Conservation (phyloP, 352 stramenopile genomes). For the Phytophthora pseudosyringae region DNA sequence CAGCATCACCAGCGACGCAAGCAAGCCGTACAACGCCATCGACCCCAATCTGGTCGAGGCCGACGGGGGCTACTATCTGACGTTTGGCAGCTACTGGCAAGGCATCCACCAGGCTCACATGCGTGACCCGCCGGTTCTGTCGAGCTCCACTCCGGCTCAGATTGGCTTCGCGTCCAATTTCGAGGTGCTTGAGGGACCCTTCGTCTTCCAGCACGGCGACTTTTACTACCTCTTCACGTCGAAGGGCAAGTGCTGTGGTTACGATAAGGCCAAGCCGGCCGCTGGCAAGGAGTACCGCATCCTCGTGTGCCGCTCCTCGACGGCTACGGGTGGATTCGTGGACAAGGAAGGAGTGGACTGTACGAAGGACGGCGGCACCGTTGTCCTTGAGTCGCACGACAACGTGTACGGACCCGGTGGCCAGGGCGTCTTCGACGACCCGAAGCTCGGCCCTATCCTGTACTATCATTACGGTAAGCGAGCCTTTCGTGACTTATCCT, state of each 20-base stretch:
- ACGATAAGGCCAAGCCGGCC: constrained; percentile 35
- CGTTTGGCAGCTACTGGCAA: constrained; percentile 50
- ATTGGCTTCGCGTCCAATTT: constrained; percentile 38
- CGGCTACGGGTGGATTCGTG: constrained; percentile 41
- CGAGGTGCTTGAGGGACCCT: constrained; percentile 46
- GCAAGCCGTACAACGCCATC: constrained; percentile 57
- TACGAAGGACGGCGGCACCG: constrained; percentile 40
- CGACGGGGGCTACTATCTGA: constrained; percentile 40
- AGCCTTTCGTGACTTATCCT: not conserved
- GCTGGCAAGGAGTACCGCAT: constrained; percentile 57
- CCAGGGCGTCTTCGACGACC: constrained; percentile 54
- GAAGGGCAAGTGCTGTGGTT: constrained; percentile 47
- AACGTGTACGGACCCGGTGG: constrained; percentile 50
- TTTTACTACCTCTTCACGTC: constrained; percentile 62
- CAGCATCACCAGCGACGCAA: constrained; percentile 31
- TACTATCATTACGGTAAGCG: constrained; percentile 63
- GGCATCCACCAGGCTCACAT: constrained; percentile 37
- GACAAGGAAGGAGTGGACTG: constrained; percentile 44
- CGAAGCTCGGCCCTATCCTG: constrained; percentile 46
- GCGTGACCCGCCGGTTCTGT: constrained; percentile 23
- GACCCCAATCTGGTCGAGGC: constrained; percentile 48
- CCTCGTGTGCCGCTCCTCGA: constrained; percentile 46
- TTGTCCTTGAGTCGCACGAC: constrained; percentile 49
- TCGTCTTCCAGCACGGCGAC: constrained; percentile 42
- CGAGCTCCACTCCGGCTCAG: constrained; percentile 17